Conservation (phyloP, 2,329 filamentous ascomycete genomes). For the Pseudogymnoascus sp. region DNA sequence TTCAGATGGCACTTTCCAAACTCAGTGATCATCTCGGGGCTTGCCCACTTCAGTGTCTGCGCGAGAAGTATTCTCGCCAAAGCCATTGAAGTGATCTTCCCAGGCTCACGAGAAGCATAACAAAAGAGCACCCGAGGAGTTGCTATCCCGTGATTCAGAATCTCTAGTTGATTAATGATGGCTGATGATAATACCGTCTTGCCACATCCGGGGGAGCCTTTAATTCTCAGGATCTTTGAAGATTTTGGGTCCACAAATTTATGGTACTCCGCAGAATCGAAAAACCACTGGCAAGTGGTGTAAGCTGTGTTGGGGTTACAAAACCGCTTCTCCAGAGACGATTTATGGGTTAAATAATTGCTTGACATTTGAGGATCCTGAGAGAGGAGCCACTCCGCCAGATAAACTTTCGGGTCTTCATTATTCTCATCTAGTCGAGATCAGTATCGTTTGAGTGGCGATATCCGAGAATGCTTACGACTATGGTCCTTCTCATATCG, state of each 20-base stretch:
- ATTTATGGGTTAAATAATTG: neutral
- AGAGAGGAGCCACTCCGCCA: neutral
- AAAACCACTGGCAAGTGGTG: constrained; percentile 1
- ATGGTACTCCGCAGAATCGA: neutral
- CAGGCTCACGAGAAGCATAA: neutral
- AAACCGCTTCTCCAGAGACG: neutral
- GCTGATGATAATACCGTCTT: constrained; percentile 9
- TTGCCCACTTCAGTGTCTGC: neutral
- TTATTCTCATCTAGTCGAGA: neutral
- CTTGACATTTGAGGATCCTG: neutral
- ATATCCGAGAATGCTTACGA: neutral
- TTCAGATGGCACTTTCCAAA: neutral
- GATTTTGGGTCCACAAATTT: neutral
- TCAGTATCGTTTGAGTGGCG: neutral
- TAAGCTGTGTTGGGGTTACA: neutral
- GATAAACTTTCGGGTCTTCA: neutral
- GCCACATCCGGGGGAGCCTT: constrained; percentile 3
- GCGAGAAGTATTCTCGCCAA: neutral
- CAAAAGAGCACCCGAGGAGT: neutral
- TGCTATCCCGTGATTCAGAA: neutral
- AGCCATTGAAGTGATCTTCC: neutral
- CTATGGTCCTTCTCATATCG: neutral
- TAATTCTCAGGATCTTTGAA: constrained; percentile 1
- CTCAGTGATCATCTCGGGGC: neutral
- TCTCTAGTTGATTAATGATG: neutral